Evolutionary conservation across 1,284 basidiomycete genomes (phyloP), one percentile per base, ranked within the genome.

Genomic region (Tilletia caries): DNA sequence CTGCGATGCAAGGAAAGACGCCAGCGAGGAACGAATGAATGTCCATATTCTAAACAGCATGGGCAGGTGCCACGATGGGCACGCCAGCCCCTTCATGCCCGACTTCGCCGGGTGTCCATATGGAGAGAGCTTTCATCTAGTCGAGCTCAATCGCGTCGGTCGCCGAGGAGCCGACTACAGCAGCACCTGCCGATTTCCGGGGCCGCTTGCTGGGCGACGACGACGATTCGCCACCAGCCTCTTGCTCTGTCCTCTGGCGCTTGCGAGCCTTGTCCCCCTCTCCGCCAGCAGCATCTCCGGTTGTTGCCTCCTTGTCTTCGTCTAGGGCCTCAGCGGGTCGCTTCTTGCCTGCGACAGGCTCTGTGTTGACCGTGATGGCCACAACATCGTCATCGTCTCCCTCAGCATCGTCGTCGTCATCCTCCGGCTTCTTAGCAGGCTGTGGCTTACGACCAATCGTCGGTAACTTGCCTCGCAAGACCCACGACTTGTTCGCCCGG

Each of bases 71-170:
- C n/a, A n/a, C n/a, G n/a, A n/a, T n/a, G n/a, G n/a, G n/a, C n/a
- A n/a, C n/a, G n/a, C n/a, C n/a, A n/a, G n/a, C n/a, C n/a, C n/a
- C n/a, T n/a, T n/a, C n/a, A n/a, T n/a, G n/a, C n/a, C n/a, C n/a
- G n/a, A n/a, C n/a, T n/a, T n/a, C n/a, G n/a, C n/a, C n/a, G n/a
- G n/a, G n/a, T n/a, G n/a, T n/a, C n/a, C n/a, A n/a, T n/a, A n/a
- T n/a, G n/a, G n/a, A n/a, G n/a, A n/a, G n/a, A n/a, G 41, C 43
- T 27, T 3, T 23, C 32, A 52, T n/a, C n/a, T n/a, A 73, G 54
- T 70, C 71, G 12, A 73, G 67, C 12, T 67, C 69, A 48, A 73
- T 70, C 29, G 68, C 67, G 15, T 62, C 54, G 12, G 67, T 60
- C 29, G 67, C 68, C 18, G 68, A 12, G 27, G 27, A 64, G 25